A percentile compares a stretch with the other conserved stretches of the same genome.
Conservation (phyloP, 1,284 basidiomycete species). For the Pterulicium gracile region DNA sequence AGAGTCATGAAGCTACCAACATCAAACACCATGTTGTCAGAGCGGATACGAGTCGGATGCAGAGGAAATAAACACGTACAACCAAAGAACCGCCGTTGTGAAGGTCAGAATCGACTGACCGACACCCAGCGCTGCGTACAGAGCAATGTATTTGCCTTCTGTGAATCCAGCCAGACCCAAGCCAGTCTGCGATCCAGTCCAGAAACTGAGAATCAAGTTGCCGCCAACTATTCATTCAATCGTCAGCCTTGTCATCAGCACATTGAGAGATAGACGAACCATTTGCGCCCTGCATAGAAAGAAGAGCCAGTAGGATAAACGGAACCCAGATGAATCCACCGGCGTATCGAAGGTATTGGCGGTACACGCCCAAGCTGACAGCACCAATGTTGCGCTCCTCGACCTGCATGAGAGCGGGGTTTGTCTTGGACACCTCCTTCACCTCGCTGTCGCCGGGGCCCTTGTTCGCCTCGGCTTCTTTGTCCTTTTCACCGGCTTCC, state of each 20-base stretch:
- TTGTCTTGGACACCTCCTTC: slow-evolving; percentile 20
- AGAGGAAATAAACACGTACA: background rate
- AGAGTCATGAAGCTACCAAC: slow-evolving; percentile 2
- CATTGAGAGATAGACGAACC: slow-evolving; percentile 16
- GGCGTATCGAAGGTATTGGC: slow-evolving; percentile 40
- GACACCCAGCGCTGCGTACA: slow-evolving; percentile 23
- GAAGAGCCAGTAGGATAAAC: slow-evolving; percentile 27
- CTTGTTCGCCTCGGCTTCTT: slow-evolving; percentile 8
- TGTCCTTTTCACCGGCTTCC: slow-evolving; percentile 9
- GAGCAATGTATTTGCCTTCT: slow-evolving; percentile 8
- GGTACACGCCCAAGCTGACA: slow-evolving; percentile 39
- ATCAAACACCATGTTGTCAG: background rate
- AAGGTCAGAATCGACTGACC: slow-evolving; percentile 20
- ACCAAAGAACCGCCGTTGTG: background rate
- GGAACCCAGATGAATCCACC: slow-evolving; percentile 39
- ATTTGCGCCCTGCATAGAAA: slow-evolving; percentile 26
- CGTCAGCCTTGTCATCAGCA: background rate
- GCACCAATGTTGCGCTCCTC: slow-evolving; percentile 48
- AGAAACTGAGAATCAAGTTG: slow-evolving; percentile 31
- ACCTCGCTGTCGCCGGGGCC: slow-evolving; percentile 15
- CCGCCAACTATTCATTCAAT: slow-evolving; percentile 24
- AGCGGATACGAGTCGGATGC: background rate
- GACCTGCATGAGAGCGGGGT: slow-evolving; percentile 33
- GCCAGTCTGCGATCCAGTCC: slow-evolving; percentile 1
- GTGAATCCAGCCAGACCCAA: background rate